phyloP scores from a whole-genome alignment of 371 early-diverging fungal species.

The Mucor velutinosus region DNA sequence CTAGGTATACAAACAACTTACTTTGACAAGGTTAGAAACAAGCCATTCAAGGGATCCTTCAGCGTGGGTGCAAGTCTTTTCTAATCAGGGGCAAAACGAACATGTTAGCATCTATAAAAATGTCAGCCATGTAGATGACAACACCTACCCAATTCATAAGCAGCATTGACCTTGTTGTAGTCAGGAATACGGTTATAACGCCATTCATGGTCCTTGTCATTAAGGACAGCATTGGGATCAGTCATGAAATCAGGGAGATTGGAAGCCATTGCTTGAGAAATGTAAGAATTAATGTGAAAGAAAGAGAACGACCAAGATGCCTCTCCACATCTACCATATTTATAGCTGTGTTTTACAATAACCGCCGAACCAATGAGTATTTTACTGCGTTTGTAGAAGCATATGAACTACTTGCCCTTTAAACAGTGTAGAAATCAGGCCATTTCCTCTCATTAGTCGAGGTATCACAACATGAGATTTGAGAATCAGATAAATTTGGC shows the following conservation, averaged over 20 bases:
- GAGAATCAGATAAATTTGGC: background rate
- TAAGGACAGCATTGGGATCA: conserved; percentile 55
- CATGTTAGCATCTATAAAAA: background rate
- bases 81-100: conserved; percentile 12
- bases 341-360: background rate
- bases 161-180: conserved; percentile 50
- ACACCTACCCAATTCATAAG: conserved; percentile 41
- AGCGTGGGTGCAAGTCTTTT: conserved; percentile 42
- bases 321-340: background rate
- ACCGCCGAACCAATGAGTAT: background rate
- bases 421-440: background rate
- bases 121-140: background rate
- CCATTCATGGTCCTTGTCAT: conserved; percentile 52
- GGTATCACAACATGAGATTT: background rate
- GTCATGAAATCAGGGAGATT: conserved; percentile 58
- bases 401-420: background rate
- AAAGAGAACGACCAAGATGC: background rate
- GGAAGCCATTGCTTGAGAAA: conserved; percentile 16
- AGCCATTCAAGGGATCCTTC: conserved; percentile 53
- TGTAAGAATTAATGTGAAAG: background rate
- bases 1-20: conserved; percentile 9
- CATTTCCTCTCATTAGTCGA: background rate
- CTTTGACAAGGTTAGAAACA: conserved; percentile 56
- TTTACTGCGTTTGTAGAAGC: background rate
- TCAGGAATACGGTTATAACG: conserved; percentile 52